Conservation (phyloP, 2,329 filamentous ascomycete species). For the Penicillium psychrosexuale region DNA sequence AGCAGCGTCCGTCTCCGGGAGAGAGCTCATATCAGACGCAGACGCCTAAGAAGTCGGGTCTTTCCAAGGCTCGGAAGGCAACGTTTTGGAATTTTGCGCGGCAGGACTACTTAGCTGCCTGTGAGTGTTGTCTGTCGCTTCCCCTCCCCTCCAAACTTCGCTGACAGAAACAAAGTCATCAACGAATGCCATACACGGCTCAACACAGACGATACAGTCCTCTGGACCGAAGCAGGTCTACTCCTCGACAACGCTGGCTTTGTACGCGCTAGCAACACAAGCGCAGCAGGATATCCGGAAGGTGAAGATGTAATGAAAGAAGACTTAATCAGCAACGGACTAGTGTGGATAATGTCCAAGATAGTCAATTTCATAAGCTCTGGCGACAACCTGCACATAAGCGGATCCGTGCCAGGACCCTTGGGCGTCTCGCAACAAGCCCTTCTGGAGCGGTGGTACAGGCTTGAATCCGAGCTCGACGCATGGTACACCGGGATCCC, state of each 20-base stretch:
- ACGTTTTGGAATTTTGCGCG: constrained; percentile 67
- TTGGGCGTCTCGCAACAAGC: constrained; percentile 38
- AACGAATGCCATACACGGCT: constrained; percentile 60
- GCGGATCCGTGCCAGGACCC: constrained; percentile 26
- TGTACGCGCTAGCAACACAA: constrained; percentile 44
- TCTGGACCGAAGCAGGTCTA: constrained; percentile 65
- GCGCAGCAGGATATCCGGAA: constrained; percentile 31
- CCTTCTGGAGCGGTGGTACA: constrained; percentile 50
- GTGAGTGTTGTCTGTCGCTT: constrained; percentile 35
- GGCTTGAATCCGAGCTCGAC: constrained; percentile 56
- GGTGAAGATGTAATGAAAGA: constrained; percentile 54
- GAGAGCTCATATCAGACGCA: constrained; percentile 28
- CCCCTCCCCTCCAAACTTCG: background rate
- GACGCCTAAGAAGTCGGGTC: constrained; percentile 35
- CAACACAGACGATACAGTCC: constrained; percentile 58
- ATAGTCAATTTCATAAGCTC: constrained; percentile 63
- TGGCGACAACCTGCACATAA: constrained; percentile 49
- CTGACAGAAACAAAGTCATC: constrained; percentile 39
- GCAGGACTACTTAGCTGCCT: constrained; percentile 64
- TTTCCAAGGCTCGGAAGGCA: constrained; percentile 56
- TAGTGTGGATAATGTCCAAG: constrained; percentile 65
- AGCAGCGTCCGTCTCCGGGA: constrained; percentile 44
- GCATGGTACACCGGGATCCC: constrained; percentile 59
- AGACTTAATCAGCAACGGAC: constrained; percentile 61
- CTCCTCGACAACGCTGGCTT: constrained; percentile 55